A percentile compares a stretch with the other conserved stretches of the same genome.
Conservation (phyloP, 305 asterid species). For the Stenogyne calaminthoides region DNA sequence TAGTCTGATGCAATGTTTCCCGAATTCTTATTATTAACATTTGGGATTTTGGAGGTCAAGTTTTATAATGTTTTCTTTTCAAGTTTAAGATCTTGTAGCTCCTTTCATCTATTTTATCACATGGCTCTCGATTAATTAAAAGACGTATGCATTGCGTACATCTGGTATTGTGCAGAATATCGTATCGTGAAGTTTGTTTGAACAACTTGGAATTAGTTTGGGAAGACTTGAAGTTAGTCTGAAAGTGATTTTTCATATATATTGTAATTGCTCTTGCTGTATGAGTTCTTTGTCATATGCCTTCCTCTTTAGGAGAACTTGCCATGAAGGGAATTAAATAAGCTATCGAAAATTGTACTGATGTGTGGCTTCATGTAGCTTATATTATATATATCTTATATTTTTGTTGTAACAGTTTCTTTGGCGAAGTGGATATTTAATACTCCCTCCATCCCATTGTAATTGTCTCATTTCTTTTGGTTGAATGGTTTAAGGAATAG, state of each 20-base stretch:
- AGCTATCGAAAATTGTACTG: neutral
- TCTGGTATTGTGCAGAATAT: slow-evolving; percentile 18
- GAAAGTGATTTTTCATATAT: slow-evolving; percentile 2
- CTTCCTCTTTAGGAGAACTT: slow-evolving; percentile 4
- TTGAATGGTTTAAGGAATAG: too few relatives aligned
- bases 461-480: too few relatives aligned
- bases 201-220: slow-evolving; percentile 18
- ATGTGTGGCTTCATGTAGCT: neutral
- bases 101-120: slow-evolving; percentile 8
- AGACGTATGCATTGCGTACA: slow-evolving; percentile 7
- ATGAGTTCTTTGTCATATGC: slow-evolving; percentile 20
- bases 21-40: neutral
- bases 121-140: slow-evolving; percentile 20
- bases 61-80: slow-evolving; percentile 15
- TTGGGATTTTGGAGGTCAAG: slow-evolving; percentile 3
- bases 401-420: neutral
- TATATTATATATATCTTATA: neutral
- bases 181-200: slow-evolving; percentile 18
- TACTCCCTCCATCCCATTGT: too few relatives aligned
- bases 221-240: neutral
- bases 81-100: slow-evolving; percentile 6
- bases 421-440: slow-evolving; percentile 14
- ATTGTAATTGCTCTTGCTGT: slow-evolving; percentile 13
- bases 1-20: neutral
- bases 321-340: slow-evolving; percentile 2